Percentiles rank a stretch among this genome's conserved stretches.
These are phyloP conservation scores for Boletus rex-veris DNA, from an alignment of 768 basidiomycete species.

Conservation along the genomic window DNA sequence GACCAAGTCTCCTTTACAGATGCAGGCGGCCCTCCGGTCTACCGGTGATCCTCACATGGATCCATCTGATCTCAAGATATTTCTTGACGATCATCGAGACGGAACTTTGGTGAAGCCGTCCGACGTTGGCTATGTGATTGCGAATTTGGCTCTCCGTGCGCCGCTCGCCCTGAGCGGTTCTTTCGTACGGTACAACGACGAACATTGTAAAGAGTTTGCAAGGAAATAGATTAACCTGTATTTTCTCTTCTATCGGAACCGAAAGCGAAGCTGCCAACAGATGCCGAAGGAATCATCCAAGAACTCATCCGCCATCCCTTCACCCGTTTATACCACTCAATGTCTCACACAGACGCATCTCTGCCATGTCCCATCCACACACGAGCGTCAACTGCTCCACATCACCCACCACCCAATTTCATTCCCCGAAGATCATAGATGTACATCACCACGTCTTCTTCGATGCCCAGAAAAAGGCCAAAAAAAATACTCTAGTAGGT, in stretches of 20 bases:
- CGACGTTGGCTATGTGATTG: slow-evolving; percentile 75
- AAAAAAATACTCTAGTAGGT: slow-evolving; percentile 45
- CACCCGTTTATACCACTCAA: not conserved
- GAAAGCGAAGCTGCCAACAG: slow-evolving; percentile 14
- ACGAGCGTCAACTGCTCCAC: not conserved
- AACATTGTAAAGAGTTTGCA: slow-evolving; percentile 59
- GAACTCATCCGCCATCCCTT: slow-evolving; percentile 3
- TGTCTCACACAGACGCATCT: not conserved
- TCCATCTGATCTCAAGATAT: slow-evolving; percentile 50
- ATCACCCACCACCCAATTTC: not conserved
- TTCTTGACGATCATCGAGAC: slow-evolving; percentile 53
- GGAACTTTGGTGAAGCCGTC: slow-evolving; percentile 76
- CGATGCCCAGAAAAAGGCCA: slow-evolving; percentile 45
- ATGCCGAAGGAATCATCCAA: slow-evolving; percentile 11
- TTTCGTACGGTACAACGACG: slow-evolving; percentile 80
- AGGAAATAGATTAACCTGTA: slow-evolving; percentile 19
- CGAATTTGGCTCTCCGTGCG: slow-evolving; percentile 66
- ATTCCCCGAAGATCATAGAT: slow-evolving; percentile 41
- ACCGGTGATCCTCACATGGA: slow-evolving; percentile 54
- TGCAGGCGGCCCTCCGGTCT: slow-evolving; percentile 60
- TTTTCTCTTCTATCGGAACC: slow-evolving; percentile 12
- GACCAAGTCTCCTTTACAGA: slow-evolving; percentile 40
- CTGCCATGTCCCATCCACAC: slow-evolving; percentile 15
- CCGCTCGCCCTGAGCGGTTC: slow-evolving; percentile 62
- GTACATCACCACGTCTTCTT: slow-evolving; percentile 80